phyloP scores from a whole-genome alignment of 345 rosid genomes.

The Populus deltoides region DNA sequence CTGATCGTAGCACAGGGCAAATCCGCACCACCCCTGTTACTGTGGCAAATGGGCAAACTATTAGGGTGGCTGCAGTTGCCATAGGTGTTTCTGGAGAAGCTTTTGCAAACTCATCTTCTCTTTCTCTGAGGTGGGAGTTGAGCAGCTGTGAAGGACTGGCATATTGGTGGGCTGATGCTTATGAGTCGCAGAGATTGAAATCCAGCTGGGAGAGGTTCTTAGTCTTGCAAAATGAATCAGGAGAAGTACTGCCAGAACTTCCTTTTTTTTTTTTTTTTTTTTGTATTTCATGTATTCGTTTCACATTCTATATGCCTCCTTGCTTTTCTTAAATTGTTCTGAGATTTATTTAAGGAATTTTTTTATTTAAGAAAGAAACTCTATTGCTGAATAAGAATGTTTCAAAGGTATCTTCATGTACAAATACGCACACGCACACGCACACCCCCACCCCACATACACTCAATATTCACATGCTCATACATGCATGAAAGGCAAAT shows the following conservation, averaged over 20 bases:
- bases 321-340: neutral
- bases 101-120: slow-evolving; percentile 92
- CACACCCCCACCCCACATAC: no score
- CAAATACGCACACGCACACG: neutral
- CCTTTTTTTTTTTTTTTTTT: neutral
- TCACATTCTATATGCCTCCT: neutral
- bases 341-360: no score
- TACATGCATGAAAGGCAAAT: neutral
- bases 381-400: no score
- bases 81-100: slow-evolving; percentile 59
- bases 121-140: slow-evolving; percentile 77
- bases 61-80: slow-evolving; percentile 79
- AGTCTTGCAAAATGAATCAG: slow-evolving; percentile 72
- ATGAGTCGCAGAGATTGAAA: slow-evolving; percentile 41
- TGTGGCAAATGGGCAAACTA: slow-evolving; percentile 82
- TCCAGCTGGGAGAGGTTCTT: slow-evolving; percentile 83
- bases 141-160: slow-evolving; percentile 66
- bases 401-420: no score
- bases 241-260: slow-evolving; percentile 50
- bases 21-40: slow-evolving; percentile 61
- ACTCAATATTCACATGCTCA: no score
- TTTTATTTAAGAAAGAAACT: no score
- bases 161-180: slow-evolving; percentile 73
- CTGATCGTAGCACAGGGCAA: slow-evolving; percentile 50
- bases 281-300: neutral